These are phyloP conservation scores for Houttuynia cordata DNA, from an alignment of 164 flowering plant genomes.

Conservation along the genomic window DNA sequence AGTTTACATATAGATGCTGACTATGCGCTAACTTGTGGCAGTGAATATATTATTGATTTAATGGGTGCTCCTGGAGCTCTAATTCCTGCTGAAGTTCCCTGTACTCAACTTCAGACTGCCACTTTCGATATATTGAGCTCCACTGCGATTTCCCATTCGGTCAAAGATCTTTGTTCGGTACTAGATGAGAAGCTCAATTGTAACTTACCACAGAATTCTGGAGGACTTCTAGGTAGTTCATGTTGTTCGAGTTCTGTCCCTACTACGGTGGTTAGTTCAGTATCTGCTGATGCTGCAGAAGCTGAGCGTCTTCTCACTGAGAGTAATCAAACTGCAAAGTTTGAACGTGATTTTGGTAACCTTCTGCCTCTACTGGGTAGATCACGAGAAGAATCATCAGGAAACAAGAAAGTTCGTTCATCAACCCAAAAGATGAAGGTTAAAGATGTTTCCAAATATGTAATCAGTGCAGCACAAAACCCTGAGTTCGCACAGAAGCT, in stretches of 20 bases:
- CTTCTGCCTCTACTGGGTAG: slow-evolving; percentile 31
- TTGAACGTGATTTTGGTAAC: slow-evolving; percentile 47
- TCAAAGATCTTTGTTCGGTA: slow-evolving; percentile 13
- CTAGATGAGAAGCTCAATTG: slow-evolving; percentile 17
- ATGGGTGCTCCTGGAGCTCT: slow-evolving; percentile 98
- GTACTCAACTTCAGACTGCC: slow-evolving; percentile 34
- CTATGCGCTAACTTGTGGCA: slow-evolving; percentile 29
- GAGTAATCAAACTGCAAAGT: slow-evolving; percentile 28
- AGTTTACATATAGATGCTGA: slow-evolving; percentile 3
- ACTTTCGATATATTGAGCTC: slow-evolving; percentile 30
- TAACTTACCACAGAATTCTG: slow-evolving; percentile 7
- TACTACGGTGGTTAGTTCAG: slow-evolving; percentile 14
- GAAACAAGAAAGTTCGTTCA: slow-evolving; percentile 26
- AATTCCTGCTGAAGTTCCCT: slow-evolving; percentile 85
- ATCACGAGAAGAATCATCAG: slow-evolving; percentile 24
- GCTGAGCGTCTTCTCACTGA: slow-evolving; percentile 11
- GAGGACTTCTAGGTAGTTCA: slow-evolving; percentile 8
- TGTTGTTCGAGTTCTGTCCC: slow-evolving; percentile 9
- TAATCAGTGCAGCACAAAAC: slow-evolving; percentile 71
- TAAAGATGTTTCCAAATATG: slow-evolving; percentile 71
- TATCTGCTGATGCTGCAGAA: slow-evolving; percentile 15
- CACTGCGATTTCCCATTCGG: slow-evolving; percentile 17
- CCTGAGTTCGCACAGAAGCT: slow-evolving; percentile 82
- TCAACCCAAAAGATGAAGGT: slow-evolving; percentile 58
- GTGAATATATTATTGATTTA: slow-evolving; percentile 91